These are phyloP conservation scores for Fusarium abutilonis DNA, from an alignment of 2,329 filamentous ascomycete genomes.

Conservation along the genomic window DNA sequence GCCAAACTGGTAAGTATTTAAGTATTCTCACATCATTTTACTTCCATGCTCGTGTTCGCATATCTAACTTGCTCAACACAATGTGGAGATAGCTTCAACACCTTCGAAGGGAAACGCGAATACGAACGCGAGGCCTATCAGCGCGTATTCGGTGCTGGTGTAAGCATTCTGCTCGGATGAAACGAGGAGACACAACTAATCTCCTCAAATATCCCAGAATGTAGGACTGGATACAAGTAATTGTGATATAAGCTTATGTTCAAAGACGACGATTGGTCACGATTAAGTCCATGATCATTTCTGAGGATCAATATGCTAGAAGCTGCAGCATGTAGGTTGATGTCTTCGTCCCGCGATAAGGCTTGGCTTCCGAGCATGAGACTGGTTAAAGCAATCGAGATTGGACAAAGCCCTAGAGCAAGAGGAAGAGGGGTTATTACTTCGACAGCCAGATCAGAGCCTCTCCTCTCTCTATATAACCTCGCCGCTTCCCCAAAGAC, in stretches of 20 bases:
- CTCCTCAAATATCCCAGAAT: not conserved
- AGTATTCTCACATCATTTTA: too few relatives aligned
- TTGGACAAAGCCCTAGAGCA: not conserved
- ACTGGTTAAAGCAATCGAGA: too few relatives aligned
- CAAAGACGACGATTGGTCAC: slow-evolving; percentile 5
- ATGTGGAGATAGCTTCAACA: slow-evolving; percentile 10
- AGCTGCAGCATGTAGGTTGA: not conserved
- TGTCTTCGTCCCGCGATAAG: not conserved
- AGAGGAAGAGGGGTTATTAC: not conserved
- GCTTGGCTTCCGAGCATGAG: slow-evolving; percentile 10
- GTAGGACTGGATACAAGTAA: not conserved
- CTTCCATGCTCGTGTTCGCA: not conserved
- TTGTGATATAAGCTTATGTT: slow-evolving; percentile 1
- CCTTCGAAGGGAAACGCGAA: slow-evolving; percentile 2
- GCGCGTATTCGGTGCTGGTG: slow-evolving; percentile 14
- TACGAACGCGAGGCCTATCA: slow-evolving; percentile 22
- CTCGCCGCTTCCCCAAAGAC: not conserved
- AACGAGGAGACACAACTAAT: not conserved
- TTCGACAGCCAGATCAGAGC: not conserved
- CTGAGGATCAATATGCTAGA: slow-evolving; percentile 4
- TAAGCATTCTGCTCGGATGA: not conserved
- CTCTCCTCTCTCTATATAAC: slow-evolving; percentile 11
- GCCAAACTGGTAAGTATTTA: too few relatives aligned
- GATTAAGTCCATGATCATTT: not conserved
- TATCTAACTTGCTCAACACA: not conserved